phyloP scores from a whole-genome alignment of 2,329 filamentous ascomycete genomes.

The Ophiognomonia clavigignenti-juglandacearum region DNA sequence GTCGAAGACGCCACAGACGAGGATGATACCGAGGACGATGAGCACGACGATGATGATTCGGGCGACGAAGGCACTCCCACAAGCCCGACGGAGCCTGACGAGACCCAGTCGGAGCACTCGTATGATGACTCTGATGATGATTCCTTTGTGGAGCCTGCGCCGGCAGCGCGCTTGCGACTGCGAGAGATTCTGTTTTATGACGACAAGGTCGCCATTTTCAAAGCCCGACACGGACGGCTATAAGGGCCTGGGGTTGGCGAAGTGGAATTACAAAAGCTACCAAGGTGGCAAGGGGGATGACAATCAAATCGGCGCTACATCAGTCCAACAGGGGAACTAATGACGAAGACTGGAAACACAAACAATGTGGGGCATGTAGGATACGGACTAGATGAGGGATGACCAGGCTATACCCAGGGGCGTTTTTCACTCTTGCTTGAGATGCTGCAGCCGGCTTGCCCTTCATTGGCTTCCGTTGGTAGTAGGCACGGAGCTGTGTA shows the following conservation, averaged over 20 bases:
- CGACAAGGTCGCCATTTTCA: constrained; percentile 77
- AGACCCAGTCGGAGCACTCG: constrained; percentile 30
- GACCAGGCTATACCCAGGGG: not conserved
- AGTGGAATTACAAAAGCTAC: not conserved
- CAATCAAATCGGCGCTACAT: too few species aligned
- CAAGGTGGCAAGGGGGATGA: not conserved
- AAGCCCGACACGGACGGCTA: constrained; percentile 59
- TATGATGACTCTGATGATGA: constrained; percentile 36
- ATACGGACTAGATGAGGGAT: constrained; percentile 4
- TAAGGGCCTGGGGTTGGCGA: constrained; percentile 18
- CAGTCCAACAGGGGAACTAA: too few species aligned
- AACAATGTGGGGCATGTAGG: not conserved
- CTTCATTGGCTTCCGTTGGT: too few species aligned
- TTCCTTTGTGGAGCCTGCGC: constrained; percentile 41
- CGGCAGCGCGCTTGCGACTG: constrained; percentile 51
- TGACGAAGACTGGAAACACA: not conserved
- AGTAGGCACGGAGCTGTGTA: too few species aligned
- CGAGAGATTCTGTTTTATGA: constrained; percentile 82
- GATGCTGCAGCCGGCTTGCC: not conserved
- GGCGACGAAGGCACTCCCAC: constrained; percentile 23
- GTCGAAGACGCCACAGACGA: constrained; percentile 24
- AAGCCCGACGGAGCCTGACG: constrained; percentile 20
- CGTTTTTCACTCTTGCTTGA: not conserved
- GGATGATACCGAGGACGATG: constrained; percentile 28
- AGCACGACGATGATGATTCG: constrained; percentile 44